A percentile compares a stretch with the other conserved stretches of the same genome.
phyloP scores from a whole-genome alignment of 2,329 filamentous ascomycete species.

The Myriosclerotinia duriaeana region DNA sequence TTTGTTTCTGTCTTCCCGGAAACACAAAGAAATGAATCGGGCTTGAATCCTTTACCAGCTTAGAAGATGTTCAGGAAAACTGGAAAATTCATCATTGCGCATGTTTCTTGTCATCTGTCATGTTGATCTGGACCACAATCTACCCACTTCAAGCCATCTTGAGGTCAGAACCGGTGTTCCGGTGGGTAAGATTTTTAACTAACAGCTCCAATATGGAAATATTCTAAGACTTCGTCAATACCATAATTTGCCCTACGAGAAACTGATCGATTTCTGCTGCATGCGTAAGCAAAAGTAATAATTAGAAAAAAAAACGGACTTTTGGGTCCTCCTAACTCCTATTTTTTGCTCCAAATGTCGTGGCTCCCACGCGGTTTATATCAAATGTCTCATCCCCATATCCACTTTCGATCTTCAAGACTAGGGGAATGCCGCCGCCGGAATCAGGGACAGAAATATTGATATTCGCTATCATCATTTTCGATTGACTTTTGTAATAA shows the following conservation, averaged over 20 bases:
- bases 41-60: conserved; percentile 1
- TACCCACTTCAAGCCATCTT: not conserved
- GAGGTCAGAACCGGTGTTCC: conserved; percentile 14
- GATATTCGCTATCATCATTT: conserved; percentile 2
- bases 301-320: not conserved
- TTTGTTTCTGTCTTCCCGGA: not conserved
- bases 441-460: conserved; percentile 1
- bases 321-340: conserved; percentile 5
- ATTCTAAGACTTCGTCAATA: not conserved
- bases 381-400: conserved; percentile 17
- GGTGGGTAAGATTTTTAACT: conserved; percentile 6
- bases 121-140: conserved; percentile 12
- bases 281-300: conserved; percentile 2
- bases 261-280: conserved; percentile 2
- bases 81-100: conserved; percentile 4
- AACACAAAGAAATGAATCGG: not conserved
- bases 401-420: conserved; percentile 15
- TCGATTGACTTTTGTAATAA: not conserved
- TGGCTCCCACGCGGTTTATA: conserved; percentile 12
- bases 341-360: not conserved
- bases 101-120: conserved; percentile 3
- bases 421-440: conserved; percentile 5
- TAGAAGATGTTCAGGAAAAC: conserved; percentile 7
- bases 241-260: conserved; percentile 6
- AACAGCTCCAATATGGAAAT: conserved; percentile 2